Evolutionary conservation across 129 eudicot species (phyloP).

Genomic region (Flaveria trinervia): DNA sequence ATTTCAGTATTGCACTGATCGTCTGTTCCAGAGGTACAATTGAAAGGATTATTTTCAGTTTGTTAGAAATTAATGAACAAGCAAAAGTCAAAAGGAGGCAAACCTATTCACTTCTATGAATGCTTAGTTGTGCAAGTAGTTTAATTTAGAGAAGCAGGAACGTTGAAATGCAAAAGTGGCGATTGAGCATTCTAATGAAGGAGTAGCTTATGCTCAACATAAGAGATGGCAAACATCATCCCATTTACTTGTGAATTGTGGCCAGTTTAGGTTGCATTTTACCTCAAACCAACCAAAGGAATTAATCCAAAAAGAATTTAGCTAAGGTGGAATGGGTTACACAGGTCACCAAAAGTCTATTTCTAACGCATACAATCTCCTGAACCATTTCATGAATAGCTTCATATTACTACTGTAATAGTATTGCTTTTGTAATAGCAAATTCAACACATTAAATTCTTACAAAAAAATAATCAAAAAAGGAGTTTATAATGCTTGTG

Average conservation of each 20-base stretch:
- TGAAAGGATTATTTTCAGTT: not conserved
- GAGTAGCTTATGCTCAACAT: not conserved
- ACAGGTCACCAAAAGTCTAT: not conserved
- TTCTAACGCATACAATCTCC: not conserved
- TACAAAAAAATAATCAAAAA: no score
- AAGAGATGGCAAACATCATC: not conserved
- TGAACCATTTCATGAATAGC: not conserved
- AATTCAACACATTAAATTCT: no score
- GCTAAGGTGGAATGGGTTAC: not conserved
- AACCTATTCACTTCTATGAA: not conserved
- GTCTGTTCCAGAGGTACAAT: not conserved
- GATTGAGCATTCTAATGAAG: not conserved
- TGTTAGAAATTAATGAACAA: not conserved
- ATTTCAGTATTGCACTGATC: not conserved
- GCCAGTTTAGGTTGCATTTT: not conserved
- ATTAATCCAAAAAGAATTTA: no score
- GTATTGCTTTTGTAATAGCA: no score
- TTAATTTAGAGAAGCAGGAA: not conserved
- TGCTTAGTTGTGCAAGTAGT: not conserved
- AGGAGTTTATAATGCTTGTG: no score
- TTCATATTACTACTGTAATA: no score
- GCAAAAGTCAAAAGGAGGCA: not conserved
- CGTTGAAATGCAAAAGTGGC: not conserved
- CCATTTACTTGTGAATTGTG: not conserved
- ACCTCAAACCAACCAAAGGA: not conserved